Percentiles rank a stretch among this genome's conserved stretches.
Evolutionary conservation across 352 stramenopile genomes (phyloP).

Genomic region (Phytophthora macrochlamydospora): DNA sequence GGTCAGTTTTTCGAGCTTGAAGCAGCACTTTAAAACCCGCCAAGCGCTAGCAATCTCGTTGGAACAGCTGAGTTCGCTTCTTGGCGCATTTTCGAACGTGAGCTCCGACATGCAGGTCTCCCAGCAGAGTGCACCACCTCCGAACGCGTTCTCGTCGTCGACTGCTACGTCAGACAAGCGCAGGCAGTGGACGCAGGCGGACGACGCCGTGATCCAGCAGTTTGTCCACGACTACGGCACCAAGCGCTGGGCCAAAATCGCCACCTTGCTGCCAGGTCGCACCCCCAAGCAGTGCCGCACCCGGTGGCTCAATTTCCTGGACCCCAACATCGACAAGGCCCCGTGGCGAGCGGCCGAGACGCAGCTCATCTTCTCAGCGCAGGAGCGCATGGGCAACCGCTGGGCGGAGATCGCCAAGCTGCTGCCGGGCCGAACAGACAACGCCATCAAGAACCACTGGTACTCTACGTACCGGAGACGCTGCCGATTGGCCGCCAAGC

Average conservation of each 20-base stretch:
- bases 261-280: conserved; percentile 88
- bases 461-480: conserved; percentile 77
- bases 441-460: conserved; percentile 90
- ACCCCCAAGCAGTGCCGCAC: conserved; percentile 97
- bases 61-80: neutral
- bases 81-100: neutral
- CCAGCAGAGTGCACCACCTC: neutral
- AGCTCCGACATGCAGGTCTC: conserved; percentile 4
- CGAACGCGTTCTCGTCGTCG: neutral
- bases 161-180: conserved; percentile 40
- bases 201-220: conserved; percentile 69
- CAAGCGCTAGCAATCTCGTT: neutral
- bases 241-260: conserved; percentile 94
- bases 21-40: neutral
- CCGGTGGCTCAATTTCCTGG: conserved; percentile 95
- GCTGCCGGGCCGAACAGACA: conserved; percentile 92
- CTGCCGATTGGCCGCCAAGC: conserved; percentile 61
- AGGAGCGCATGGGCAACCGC: conserved; percentile 91
- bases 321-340: conserved; percentile 93
- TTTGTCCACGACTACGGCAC: conserved; percentile 78
- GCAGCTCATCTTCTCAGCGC: conserved; percentile 73
- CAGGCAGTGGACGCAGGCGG: conserved; percentile 62
- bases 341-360: conserved; percentile 94
- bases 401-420: conserved; percentile 98
- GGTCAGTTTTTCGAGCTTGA: neutral